Evolutionary conservation across 2,329 filamentous ascomycete genomes (phyloP).

Genomic region (Ampelomyces quisqualis): DNA sequence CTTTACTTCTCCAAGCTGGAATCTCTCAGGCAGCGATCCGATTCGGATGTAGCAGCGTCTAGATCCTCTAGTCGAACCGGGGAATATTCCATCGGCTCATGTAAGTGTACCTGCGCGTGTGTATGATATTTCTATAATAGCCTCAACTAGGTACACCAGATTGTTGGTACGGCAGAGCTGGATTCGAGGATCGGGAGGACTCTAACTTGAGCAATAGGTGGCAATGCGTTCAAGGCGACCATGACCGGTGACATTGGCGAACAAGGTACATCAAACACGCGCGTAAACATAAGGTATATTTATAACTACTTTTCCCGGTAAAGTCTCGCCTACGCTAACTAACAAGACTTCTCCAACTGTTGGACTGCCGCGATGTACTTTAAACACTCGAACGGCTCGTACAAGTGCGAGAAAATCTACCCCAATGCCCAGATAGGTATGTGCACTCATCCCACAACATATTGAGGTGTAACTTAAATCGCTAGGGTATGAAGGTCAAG

Average conservation of each 20-base stretch:
- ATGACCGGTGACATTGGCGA: constrained; percentile 28
- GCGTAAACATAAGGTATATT: constrained; percentile 21
- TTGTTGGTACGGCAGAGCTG: constrained; percentile 11
- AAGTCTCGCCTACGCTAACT: not conserved
- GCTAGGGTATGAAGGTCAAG: constrained; percentile 14
- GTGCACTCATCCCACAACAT: constrained; percentile 4
- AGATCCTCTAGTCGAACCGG: constrained; percentile 29
- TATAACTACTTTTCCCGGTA: not conserved
- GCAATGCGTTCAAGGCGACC: constrained; percentile 23
- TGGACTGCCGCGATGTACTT: constrained; percentile 38
- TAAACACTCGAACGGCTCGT: constrained; percentile 29
- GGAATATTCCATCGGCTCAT: constrained; percentile 20
- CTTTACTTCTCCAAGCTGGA: constrained; percentile 11
- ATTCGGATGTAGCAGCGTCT: constrained; percentile 26
- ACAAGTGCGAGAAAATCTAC: constrained; percentile 29
- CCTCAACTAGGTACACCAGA: constrained; percentile 13
- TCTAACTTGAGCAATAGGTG: constrained; percentile 4
- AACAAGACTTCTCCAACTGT: constrained; percentile 25
- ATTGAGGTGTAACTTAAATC: constrained; percentile 3
- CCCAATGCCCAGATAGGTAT: constrained; percentile 25
- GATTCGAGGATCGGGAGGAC: not conserved
- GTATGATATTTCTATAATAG: not conserved
- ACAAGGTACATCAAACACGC: constrained; percentile 26
- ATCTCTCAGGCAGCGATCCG: constrained; percentile 20
- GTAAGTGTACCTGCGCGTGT: not conserved